These are phyloP conservation scores for Firmiana major DNA, from an alignment of 345 rosid genomes.

Conservation along the genomic window DNA sequence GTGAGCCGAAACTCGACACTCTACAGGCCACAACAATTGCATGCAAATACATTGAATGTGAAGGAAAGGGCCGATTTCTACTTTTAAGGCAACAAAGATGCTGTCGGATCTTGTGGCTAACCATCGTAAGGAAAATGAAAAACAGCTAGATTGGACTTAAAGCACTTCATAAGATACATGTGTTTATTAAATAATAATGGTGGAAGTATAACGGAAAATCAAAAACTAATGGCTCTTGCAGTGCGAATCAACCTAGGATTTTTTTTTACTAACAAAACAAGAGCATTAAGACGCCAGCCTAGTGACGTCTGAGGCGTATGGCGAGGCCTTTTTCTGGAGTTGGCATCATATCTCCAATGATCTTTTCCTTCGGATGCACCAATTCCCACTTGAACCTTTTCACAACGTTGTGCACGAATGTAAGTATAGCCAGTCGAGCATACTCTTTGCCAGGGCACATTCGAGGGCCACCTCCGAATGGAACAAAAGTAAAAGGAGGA, in stretches of 20 bases:
- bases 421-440: constrained; percentile 2
- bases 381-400: constrained; percentile 10
- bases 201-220: too few species aligned
- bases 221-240: background rate
- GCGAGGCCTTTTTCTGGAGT: constrained; percentile 45
- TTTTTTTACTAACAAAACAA: too few species aligned
- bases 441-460: constrained; percentile 18
- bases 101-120: background rate
- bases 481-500: background rate
- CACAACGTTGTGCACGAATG: constrained; percentile 6
- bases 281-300: background rate
- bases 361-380: constrained; percentile 21
- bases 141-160: background rate
- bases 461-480: constrained; percentile 9
- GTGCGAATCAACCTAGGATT: too few species aligned
- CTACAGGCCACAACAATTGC: too few species aligned
- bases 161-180: too few species aligned
- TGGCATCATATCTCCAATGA: constrained; percentile 43
- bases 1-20: too few species aligned
- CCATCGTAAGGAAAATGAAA: background rate
- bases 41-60: too few species aligned
- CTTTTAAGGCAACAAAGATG: background rate
- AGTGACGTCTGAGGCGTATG: constrained; percentile 26
- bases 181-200: too few species aligned
- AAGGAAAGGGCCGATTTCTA: too few species aligned